A percentile compares a stretch with the other conserved stretches of the same genome.
phyloP scores from a whole-genome alignment of 1,139 yeast species.

The Candida dubliniensis region DNA sequence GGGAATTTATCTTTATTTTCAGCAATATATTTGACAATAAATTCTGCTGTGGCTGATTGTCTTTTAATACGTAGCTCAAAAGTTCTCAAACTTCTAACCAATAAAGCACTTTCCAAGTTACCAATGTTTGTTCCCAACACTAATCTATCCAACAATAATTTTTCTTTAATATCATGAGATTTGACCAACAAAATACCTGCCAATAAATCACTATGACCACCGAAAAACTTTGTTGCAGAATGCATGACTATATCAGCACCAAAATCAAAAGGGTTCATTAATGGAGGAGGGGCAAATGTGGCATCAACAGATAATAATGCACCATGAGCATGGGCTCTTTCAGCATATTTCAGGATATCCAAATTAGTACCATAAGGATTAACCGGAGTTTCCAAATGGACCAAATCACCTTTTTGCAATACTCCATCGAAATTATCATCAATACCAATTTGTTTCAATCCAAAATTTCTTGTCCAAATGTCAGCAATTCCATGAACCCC shows the following conservation, averaged over 20 bases:
- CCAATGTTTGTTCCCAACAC: constrained; percentile 77
- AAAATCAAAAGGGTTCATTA: constrained; percentile 73
- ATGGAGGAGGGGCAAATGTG: constrained; percentile 92
- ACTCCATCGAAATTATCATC: constrained; percentile 45
- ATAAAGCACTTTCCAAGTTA: constrained; percentile 70
- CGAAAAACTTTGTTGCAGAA: constrained; percentile 88
- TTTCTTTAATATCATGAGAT: constrained; percentile 42
- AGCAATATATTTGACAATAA: constrained; percentile 57
- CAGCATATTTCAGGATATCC: constrained; percentile 62
- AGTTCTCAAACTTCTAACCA: constrained; percentile 79
- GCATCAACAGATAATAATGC: constrained; percentile 76
- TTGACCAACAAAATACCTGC: constrained; percentile 78
- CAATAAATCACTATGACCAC: constrained; percentile 90
- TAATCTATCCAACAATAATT: constrained; percentile 60
- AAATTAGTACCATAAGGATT: constrained; percentile 79
- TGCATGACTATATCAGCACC: constrained; percentile 87
- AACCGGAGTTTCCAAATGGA: constrained; percentile 85
- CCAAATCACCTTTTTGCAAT: constrained; percentile 66
- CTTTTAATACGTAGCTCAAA: constrained; percentile 64
- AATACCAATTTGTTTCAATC: constrained; percentile 52
- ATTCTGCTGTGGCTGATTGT: constrained; percentile 66
- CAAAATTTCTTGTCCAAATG: constrained; percentile 60
- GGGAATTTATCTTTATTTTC: constrained; percentile 51
- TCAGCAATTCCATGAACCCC: constrained; percentile 75
- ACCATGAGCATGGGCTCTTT: constrained; percentile 66